Percentiles rank a stretch among this genome's conserved stretches.
Evolutionary conservation across 352 stramenopile species (phyloP).

Genomic region (Pythium sukuiense): DNA sequence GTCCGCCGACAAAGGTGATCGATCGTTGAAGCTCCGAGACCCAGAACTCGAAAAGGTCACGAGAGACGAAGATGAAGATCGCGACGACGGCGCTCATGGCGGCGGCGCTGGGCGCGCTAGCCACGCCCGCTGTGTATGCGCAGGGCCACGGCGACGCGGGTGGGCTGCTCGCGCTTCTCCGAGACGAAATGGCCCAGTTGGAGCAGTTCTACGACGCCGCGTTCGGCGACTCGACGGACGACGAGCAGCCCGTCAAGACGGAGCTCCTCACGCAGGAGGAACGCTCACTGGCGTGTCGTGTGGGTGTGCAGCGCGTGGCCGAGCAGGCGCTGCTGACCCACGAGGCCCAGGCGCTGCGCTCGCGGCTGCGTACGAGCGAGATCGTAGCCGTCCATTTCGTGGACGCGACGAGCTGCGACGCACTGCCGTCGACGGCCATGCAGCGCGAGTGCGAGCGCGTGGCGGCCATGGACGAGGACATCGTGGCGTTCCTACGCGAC

Average conservation of each 20-base stretch:
- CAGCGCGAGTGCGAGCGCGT: conserved; percentile 48
- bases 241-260: conserved; percentile 3
- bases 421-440: conserved; percentile 34
- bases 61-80: conserved; percentile 21
- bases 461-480: conserved; percentile 39
- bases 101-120: neutral
- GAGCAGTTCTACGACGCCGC: conserved; percentile 38
- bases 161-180: conserved; percentile 35
- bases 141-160: conserved; percentile 6
- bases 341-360: conserved; percentile 30
- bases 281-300: conserved; percentile 44
- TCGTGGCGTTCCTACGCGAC: conserved; percentile 39
- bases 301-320: conserved; percentile 44
- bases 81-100: conserved; percentile 10
- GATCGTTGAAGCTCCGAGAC: conserved; percentile 22
- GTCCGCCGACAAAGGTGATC: neutral
- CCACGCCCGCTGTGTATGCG: neutral
- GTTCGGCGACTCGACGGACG: conserved; percentile 15
- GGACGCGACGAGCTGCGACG: conserved; percentile 51
- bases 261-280: conserved; percentile 21
- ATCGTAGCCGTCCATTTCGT: conserved; percentile 42
- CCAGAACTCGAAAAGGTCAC: conserved; percentile 2
- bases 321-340: conserved; percentile 42
- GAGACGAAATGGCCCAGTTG: conserved; percentile 44
- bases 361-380: conserved; percentile 38